Base-by-base conservation (phyloP, 2,329 filamentous ascomycete species). In the Epichloe coenophiala region DNA sequence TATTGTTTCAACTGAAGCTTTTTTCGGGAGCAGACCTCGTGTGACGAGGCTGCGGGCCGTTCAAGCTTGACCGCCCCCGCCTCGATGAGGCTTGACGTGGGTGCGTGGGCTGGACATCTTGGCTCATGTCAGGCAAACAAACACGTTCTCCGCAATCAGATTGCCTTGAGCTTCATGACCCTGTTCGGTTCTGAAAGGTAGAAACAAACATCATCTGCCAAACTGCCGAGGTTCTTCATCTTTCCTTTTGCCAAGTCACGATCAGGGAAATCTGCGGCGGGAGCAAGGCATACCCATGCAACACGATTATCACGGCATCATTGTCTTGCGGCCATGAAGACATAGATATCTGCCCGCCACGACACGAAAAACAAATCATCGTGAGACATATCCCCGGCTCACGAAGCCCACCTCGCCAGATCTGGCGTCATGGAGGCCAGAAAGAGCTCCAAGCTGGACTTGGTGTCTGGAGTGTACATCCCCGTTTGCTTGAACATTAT, bases 401-500 rank as follows among this genome's bases (percentile, higher is more conserved):
- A 21, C 36, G 13, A 55, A 55, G 55, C 44, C 53, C 36, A 47
- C 53, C 6, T 50, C 56, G 19, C 44, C 57, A 15, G 53, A 53
- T 19, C 56, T 17, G 55, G 57, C 39, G 51, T 56, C 55, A 65
- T 66, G 61, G 69, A 71, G 31, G 59, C 57, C 35, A 64, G 55
- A 52, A 71, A 68, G 58, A 67, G 65, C 54, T 61, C 76, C 58
- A 93, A 93, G 68, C 73, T 94, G 51, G 86, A 86, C 38, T 83
- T 81, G 8, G 80, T 88, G 57, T 86, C 82, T 4, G 86, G 86
- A 7, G 85, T 94, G 45, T 95, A 89, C 64, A 85, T 95, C 15
- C 88, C 88, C 1, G 88, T 88, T n/a, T 90, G 84, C 54, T 72
- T 94, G 57, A 95, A 93, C 65, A 88, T 95, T 41, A 70, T 94